Percentiles rank a stretch among this genome's conserved stretches.
These are phyloP conservation scores for Marasmius sp. DNA, from an alignment of 1,284 basidiomycete genomes.

Conservation along the genomic window DNA sequence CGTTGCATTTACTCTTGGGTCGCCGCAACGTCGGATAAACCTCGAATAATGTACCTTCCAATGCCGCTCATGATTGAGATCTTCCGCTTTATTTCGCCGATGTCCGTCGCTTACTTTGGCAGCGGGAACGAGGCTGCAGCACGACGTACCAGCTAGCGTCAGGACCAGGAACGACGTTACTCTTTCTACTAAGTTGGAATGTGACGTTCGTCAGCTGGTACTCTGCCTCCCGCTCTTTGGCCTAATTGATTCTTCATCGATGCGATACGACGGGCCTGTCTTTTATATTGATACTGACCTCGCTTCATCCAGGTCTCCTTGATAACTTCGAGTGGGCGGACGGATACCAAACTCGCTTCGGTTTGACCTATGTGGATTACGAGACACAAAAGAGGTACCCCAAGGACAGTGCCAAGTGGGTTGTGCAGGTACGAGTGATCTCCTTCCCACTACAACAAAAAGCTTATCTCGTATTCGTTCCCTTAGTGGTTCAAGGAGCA, in stretches of 20 bases:
- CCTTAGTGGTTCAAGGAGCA: constrained; percentile 16
- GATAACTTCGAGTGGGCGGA: constrained; percentile 83
- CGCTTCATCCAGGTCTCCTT: constrained; percentile 44
- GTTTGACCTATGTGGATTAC: constrained; percentile 69
- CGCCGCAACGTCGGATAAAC: neutral
- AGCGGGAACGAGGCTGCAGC: too few species aligned
- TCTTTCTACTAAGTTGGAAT: too few species aligned
- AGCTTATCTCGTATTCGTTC: neutral
- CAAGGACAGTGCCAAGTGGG: constrained; percentile 64
- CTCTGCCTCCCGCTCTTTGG: too few species aligned
- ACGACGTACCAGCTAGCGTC: too few species aligned
- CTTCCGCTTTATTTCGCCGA: too few species aligned
- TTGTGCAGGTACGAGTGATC: constrained; percentile 35
- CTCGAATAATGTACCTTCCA: too few species aligned
- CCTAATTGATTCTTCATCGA: too few species aligned
- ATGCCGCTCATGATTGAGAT: too few species aligned
- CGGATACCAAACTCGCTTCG: constrained; percentile 63
- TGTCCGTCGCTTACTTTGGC: too few species aligned
- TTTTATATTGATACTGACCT: constrained; percentile 9
- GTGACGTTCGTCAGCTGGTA: too few species aligned
- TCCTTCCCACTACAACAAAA: neutral
- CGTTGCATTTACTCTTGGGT: neutral
- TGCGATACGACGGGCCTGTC: neutral
- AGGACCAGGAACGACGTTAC: too few species aligned
- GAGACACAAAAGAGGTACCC: constrained; percentile 68